Evolutionary conservation across 192 early-diverging fungal genomes (phyloP), one percentile per base, ranked within the genome.

Genomic region (Podila horticola): DNA sequence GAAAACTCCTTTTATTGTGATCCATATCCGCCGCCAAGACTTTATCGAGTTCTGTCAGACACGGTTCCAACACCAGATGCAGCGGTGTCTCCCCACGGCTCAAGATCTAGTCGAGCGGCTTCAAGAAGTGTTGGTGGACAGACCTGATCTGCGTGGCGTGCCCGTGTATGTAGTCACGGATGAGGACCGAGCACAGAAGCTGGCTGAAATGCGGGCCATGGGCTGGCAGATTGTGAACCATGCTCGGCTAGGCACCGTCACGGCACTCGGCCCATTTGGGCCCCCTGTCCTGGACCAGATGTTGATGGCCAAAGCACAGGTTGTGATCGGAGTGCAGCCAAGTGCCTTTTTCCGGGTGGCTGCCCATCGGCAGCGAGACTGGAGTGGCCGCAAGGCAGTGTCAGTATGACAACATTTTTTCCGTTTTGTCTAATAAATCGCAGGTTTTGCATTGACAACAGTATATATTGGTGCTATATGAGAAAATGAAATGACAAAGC

Each of bases 191-290:
- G 11, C 66, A 4, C 65, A 62, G 28, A 66, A 73, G 45, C 22
- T 81, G 61, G 45, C 58, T 10, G 71, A 81, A 48, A 72, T 81
- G 20, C 26, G 55, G 19, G 66, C 66, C 6, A 19, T 81, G 77
- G 77, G 77, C 2, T 81, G 77, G 77, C 62, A 69, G 9, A 66
- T 81, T 19, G 17, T 81, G 17, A 66, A 81, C 30, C 71, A 81
- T 55, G 57, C 51, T 2, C 41, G n/a, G 5, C 26, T 81, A 28
- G 77, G 67, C 0, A 29, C 77, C 8, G 20, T 48, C 3, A 48
- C 62, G 20, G 28, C 17, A 6, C 29, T 79, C 0, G 76, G 76
- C 0, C 29, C 30, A 1, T 81, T 81, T 73, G 77, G 77, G 1
- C 38, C 71, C 0, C 24, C 49, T 38, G 66, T 81, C 48, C 58